Base-by-base conservation (phyloP, 2,329 filamentous ascomycete species). In the Sordariomycetes sp. region DNA sequence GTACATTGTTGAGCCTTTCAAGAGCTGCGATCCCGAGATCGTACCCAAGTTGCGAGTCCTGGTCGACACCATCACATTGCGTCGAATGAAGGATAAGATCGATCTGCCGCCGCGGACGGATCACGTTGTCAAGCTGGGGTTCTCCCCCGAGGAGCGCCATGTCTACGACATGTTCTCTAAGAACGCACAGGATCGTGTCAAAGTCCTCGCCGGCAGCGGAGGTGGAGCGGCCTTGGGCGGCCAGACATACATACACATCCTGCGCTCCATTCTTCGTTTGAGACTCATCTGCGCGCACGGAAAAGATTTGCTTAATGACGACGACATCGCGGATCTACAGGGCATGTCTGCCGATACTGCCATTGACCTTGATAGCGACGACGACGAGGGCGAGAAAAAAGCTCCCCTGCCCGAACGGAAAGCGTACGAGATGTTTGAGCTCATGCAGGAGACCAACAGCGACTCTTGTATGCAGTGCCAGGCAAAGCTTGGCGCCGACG, bases 271-370 rank as follows among this genome's bases (percentile, higher is more conserved):
- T 66, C 80, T 95, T 63, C 87, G 93, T 34, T 81, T 99, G 20
- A 89, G 94, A 11, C 79, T 96, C 48, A 88, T 97, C 56, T 97
- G 92, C 67, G 94, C 92, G 1, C 93, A 97, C 68, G 94, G 94
- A n/a, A 88, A 88, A 62, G 93, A 97, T 60, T 80, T 99, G 8
- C 79, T 99, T 2, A 89, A 86, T 59, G 85, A 92, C 40, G 87
- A 93, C 22, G 93, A 97, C 65, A 75, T 96, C 53, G 85, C 87
- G 63, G 78, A 88, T 3, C 83, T 93, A 55, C 87, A 91, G 67
- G 93, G 92, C 25, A 80, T 90, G 71, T 90, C 86, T n/a, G 84
- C 85, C 10, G 86, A 90, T 46, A 90, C 90, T 62, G 89, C 94
- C 2, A 96, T 99, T 65, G 89, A 95, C 64, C 79, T 97, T 24